phyloP scores from a whole-genome alignment of 2,329 filamentous ascomycete species.

The Akanthomyces uredinophilus region DNA sequence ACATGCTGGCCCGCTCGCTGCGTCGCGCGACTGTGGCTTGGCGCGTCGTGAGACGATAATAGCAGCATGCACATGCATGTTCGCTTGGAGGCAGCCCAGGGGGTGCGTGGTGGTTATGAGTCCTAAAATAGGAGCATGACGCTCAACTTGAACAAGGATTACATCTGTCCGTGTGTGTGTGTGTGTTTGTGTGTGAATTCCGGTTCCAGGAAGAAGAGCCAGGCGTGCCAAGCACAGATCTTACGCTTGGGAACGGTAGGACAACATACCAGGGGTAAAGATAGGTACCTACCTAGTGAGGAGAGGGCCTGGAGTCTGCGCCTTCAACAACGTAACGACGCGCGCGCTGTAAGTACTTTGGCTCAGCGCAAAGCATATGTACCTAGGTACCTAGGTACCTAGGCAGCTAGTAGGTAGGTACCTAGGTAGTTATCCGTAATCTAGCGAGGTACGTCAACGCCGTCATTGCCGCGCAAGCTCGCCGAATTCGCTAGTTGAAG shows the following conservation, averaged over 20 bases:
- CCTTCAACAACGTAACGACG: not conserved
- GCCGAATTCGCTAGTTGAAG: not conserved
- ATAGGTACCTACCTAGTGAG: too few relatives aligned
- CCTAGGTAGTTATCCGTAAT: too few relatives aligned
- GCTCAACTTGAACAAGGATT: not conserved
- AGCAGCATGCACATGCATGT: constrained; percentile 2
- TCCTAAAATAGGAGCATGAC: not conserved
- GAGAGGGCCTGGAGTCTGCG: too few relatives aligned
- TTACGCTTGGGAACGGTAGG: not conserved
- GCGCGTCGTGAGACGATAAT: constrained; percentile 1
- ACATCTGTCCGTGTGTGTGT: too few relatives aligned
- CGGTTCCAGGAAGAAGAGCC: not conserved
- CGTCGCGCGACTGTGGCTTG: constrained; percentile 1
- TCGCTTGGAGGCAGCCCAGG: not conserved
- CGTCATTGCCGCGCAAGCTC: not conserved
- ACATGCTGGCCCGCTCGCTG: not conserved
- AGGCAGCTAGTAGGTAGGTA: too few relatives aligned
- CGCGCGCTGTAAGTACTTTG: not conserved
- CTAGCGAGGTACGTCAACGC: not conserved
- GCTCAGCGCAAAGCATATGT: not conserved
- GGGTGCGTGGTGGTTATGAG: not conserved
- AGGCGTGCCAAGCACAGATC: not conserved
- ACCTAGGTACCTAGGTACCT: too few relatives aligned
- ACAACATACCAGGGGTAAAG: too few relatives aligned
- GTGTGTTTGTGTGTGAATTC: not conserved